Percentiles rank a stretch among this genome's conserved stretches.
These are phyloP conservation scores for Populus deltoides DNA, from an alignment of 345 rosid species.

Conservation along the genomic window DNA sequence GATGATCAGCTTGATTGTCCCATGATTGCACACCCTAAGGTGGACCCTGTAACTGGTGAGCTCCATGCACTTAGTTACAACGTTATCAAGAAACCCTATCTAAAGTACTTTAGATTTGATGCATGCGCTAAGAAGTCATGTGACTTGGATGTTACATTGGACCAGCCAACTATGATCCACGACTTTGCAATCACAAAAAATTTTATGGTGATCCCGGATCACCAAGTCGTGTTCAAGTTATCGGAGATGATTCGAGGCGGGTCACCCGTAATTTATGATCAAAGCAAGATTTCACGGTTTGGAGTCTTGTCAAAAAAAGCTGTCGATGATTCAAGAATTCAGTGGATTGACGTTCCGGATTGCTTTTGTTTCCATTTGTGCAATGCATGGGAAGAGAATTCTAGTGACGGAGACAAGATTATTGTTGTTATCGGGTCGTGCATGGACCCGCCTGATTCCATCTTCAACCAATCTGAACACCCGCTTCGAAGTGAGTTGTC, in stretches of 20 bases:
- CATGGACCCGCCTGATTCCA: constrained; percentile 67
- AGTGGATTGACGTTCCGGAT: constrained; percentile 54
- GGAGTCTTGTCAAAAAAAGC: constrained; percentile 46
- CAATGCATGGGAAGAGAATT: constrained; percentile 75
- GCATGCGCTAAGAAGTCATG: constrained; percentile 45
- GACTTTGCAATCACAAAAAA: constrained; percentile 65
- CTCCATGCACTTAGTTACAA: constrained; percentile 59
- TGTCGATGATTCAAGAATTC: constrained; percentile 36
- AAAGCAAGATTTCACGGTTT: constrained; percentile 47
- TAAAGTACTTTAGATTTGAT: constrained; percentile 56
- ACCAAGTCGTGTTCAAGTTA: constrained; percentile 71
- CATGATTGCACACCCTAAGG: constrained; percentile 76
- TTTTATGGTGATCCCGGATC: constrained; percentile 61
- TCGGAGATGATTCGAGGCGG: constrained; percentile 65
- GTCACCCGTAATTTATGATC: constrained; percentile 63
- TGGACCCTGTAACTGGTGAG: constrained; percentile 61
- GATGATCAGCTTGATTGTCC: constrained; percentile 48
- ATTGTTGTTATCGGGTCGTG: constrained; percentile 62
- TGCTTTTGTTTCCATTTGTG: constrained; percentile 73
- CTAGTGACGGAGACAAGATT: constrained; percentile 32
- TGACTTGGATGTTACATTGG: constrained; percentile 45
- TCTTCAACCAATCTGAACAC: constrained; percentile 47
- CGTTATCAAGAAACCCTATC: constrained; percentile 49
- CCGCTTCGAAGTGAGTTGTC: constrained; percentile 39
- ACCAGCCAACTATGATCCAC: constrained; percentile 63